Percentiles rank a stretch among this genome's conserved stretches.
Conservation (phyloP, 495 filamentous ascomycete species). For the Saxophila tyrrhenica region DNA sequence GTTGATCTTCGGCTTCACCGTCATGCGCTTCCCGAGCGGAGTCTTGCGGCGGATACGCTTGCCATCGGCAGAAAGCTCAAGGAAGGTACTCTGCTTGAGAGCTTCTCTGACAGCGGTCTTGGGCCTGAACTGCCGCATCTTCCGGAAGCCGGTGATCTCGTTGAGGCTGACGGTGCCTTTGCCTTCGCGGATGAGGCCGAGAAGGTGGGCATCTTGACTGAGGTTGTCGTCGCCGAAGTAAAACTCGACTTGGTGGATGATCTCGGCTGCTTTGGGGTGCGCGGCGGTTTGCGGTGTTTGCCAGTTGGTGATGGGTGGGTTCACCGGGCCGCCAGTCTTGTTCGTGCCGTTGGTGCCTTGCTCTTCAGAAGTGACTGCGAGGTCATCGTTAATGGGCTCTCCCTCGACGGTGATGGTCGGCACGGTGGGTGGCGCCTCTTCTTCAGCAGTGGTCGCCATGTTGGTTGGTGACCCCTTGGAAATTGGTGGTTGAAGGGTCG, state of each 20-base stretch:
- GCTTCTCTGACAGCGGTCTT: slow-evolving; percentile 18
- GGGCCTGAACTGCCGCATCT: slow-evolving; percentile 28
- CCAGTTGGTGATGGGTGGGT: background rate
- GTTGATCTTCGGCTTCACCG: slow-evolving; percentile 4
- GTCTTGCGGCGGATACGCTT: slow-evolving; percentile 21
- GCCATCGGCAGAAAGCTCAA: slow-evolving; percentile 25
- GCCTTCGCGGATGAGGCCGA: slow-evolving; percentile 21
- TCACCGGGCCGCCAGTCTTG: too few species aligned
- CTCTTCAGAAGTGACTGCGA: background rate
- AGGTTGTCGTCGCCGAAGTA: slow-evolving; percentile 37
- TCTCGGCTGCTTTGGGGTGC: slow-evolving; percentile 13
- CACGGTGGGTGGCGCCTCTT: background rate
- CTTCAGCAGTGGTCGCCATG: background rate
- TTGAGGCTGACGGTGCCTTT: slow-evolving; percentile 27
- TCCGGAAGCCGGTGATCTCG: slow-evolving; percentile 26
- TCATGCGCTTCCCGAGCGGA: slow-evolving; percentile 3
- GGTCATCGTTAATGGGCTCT: too few species aligned
- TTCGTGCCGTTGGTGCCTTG: too few species aligned
- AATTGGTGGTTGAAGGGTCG: background rate
- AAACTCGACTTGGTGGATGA: slow-evolving; percentile 29
- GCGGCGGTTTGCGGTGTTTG: background rate
- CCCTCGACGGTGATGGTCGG: too few species aligned
- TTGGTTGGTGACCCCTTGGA: background rate
- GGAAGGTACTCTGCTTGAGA: slow-evolving; percentile 23
- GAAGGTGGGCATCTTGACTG: slow-evolving; percentile 24